Evolutionary conservation across 306 rosid genomes (phyloP).

Genomic region (Prosopis cineraria): DNA sequence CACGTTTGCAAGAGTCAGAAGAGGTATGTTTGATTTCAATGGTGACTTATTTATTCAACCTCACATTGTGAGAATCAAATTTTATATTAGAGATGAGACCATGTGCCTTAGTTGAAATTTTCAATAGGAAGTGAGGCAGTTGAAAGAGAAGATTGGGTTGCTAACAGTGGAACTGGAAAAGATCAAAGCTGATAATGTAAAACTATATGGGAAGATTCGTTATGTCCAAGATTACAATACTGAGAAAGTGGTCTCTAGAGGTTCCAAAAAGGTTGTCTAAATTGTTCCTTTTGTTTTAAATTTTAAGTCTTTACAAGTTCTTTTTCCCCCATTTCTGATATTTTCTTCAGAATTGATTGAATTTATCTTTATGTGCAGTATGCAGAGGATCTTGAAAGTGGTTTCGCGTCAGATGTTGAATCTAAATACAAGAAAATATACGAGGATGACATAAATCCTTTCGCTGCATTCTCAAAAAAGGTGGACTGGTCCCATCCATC

Average conservation of each 20-base stretch:
- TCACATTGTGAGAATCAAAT: constrained; percentile 21
- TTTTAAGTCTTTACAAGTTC: background rate
- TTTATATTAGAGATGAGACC: constrained; percentile 30
- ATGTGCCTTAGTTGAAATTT: constrained; percentile 30
- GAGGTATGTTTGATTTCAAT: constrained; percentile 57
- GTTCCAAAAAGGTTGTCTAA: constrained; percentile 80
- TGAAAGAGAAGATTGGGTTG: constrained; percentile 90
- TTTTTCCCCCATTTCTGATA: background rate
- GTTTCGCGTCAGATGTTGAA: constrained; percentile 93
- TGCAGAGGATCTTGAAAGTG: constrained; percentile 95
- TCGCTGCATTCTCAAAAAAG: constrained; percentile 99
- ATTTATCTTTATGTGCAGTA: constrained; percentile 54
- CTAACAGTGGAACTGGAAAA: constrained; percentile 85
- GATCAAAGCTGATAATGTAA: constrained; percentile 92
- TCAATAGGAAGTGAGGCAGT: constrained; percentile 76
- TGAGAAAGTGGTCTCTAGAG: constrained; percentile 95
- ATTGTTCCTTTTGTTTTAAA: constrained; percentile 21
- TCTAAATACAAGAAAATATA: constrained; percentile 97
- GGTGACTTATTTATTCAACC: background rate
- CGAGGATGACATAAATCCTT: constrained; percentile 97
- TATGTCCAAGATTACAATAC: constrained; percentile 93
- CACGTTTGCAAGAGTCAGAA: constrained; percentile 92
- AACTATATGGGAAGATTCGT: constrained; percentile 96
- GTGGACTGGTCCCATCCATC: constrained; percentile 40
- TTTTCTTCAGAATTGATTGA: constrained; percentile 24